Base-by-base conservation (phyloP, 495 filamentous ascomycete species). In the Gamarada debralockiae region DNA sequence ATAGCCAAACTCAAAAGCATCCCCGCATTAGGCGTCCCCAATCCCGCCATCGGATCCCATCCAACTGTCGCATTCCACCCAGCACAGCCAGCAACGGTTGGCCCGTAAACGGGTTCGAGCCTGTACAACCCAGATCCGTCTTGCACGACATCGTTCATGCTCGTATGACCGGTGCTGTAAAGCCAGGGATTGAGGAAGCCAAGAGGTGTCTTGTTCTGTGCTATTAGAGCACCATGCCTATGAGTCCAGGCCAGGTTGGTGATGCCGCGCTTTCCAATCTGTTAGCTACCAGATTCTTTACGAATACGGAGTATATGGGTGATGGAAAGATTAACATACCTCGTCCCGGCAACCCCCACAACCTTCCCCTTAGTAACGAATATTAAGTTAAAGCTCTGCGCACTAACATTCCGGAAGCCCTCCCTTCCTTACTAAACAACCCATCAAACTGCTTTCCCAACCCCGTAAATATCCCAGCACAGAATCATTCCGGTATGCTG, bases 11-110 rank as follows among this genome's bases (percentile, higher is more conserved):
- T n/a, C n/a, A n/a, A n/a, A n/a, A n/a, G n/a, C n/a, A n/a, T n/a
- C n/a, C n/a, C n/a, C 31, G 31, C 31, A 34, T 34, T 34, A 34
- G 78, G 78, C 18, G 75, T 78, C 45, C 82, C 81, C 46, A 83
- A 62, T 15, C 82, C 82, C 4, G 76, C 83, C 8, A 82, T 80
- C n/a, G 82, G 79, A 65, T 86, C 82, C 82, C 82, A 85, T 15
- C 82, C 82, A 48, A 67, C 51, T 6, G 67, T 69, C 3, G 74
- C 74, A 21, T 55, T 53, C 55, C 84, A 86, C 0, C 79, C 82
- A 17, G 66, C 43, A 4, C 74, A 76, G 31, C 69, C 69, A 59
- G 83, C 77, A 22, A 18, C 25, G 13, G 52, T 20, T 41, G 34
- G 41, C 2, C 70, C 64, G 56, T 84, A 84, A 8, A 34, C 29